phyloP scores from a whole-genome alignment of 192 early-diverging fungal species.

The Coemansia sp. region DNA sequence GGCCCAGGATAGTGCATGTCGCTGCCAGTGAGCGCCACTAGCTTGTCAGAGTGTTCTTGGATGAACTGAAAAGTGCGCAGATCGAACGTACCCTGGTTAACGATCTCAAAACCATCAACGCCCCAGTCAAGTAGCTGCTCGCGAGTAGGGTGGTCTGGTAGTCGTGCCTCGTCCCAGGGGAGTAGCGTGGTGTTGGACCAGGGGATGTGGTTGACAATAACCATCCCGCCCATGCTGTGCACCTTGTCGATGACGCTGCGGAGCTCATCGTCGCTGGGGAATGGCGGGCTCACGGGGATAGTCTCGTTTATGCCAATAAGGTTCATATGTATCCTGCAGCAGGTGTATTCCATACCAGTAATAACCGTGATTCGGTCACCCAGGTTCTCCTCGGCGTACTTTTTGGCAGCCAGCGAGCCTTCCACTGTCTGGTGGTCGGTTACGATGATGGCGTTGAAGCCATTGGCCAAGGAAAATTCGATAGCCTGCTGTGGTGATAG shows the following conservation, averaged over 20 bases:
- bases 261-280: conserved; percentile 67
- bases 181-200: conserved; percentile 71
- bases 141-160: conserved; percentile 66
- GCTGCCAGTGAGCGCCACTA: conserved; percentile 64
- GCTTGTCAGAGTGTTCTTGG: conserved; percentile 3
- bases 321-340: conserved; percentile 75
- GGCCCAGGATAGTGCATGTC: conserved; percentile 68
- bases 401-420: conserved; percentile 64
- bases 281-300: conserved; percentile 49
- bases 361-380: conserved; percentile 62
- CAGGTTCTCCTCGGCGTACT: conserved; percentile 61
- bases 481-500: conserved; percentile 63
- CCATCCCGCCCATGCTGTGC: conserved; percentile 71
- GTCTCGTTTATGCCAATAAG: conserved; percentile 67
- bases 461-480: conserved; percentile 69
- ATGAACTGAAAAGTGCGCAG: conserved; percentile 59
- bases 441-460: conserved; percentile 71
- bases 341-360: conserved; percentile 71
- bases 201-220: conserved; percentile 78
- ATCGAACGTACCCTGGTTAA: conserved; percentile 66
- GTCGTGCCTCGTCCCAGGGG: conserved; percentile 60
- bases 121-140: conserved; percentile 64
- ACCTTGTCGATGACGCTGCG: conserved; percentile 60
- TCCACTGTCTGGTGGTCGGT: conserved; percentile 71
- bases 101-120: conserved; percentile 75